These are phyloP conservation scores for Hanseniaspora pseudoguilliermondii DNA, from an alignment of 805 yeast species.

Conservation along the genomic window DNA sequence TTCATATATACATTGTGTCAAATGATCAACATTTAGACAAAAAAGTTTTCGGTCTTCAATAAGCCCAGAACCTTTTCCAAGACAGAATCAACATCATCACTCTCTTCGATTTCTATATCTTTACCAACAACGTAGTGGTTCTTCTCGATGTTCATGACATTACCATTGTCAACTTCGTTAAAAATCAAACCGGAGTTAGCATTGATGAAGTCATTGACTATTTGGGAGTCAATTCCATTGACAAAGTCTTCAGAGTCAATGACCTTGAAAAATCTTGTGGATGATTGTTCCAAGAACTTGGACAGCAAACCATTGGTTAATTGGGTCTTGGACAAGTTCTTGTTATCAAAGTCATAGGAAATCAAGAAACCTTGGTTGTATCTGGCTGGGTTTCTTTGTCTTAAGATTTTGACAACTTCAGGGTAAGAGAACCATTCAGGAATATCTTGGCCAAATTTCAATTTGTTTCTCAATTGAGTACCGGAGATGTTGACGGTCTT, in stretches of 20 bases:
- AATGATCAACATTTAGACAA: conserved; percentile 32
- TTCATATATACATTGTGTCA: conserved; percentile 9
- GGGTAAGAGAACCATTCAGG: conserved; percentile 98
- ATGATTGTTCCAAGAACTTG: conserved; percentile 77
- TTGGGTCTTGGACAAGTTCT: conserved; percentile 48
- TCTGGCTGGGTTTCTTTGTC: conserved; percentile 90
- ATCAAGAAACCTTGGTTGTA: conserved; percentile 77
- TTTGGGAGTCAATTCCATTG: conserved; percentile 25
- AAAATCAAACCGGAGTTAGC: conserved; percentile 89
- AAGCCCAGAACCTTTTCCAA: conserved; percentile 61
- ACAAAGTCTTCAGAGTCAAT: conserved; percentile 54
- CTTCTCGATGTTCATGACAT: conserved; percentile 15
- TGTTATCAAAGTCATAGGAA: conserved; percentile 32
- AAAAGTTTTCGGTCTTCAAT: conserved; percentile 75
- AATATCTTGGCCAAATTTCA: conserved; percentile 73
- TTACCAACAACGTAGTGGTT: conserved; percentile 36
- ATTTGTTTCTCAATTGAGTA: conserved; percentile 80
- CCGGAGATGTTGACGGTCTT: conserved; percentile 88
- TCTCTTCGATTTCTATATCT: conserved; percentile 39
- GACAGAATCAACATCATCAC: conserved; percentile 49
- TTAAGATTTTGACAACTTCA: conserved; percentile 80
- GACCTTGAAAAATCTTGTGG: conserved; percentile 58
- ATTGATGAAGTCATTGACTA: conserved; percentile 32
- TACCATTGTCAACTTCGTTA: conserved; percentile 24
- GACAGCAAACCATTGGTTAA: conserved; percentile 77